These are phyloP conservation scores for Vitis rupestris DNA, from an alignment of 164 flowering plant genomes.

Conservation along the genomic window DNA sequence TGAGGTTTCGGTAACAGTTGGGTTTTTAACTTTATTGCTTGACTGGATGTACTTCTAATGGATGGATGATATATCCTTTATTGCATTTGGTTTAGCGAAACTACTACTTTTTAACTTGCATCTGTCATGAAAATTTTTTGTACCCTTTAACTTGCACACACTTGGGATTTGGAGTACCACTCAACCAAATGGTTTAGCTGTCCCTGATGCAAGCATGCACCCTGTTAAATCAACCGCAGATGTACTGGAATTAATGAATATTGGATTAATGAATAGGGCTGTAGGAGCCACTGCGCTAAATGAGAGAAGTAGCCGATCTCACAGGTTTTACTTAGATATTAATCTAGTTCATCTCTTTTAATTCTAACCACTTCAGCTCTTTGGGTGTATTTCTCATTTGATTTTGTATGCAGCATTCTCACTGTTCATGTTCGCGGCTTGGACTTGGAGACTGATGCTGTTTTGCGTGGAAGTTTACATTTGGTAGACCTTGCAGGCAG, in stretches of 20 bases:
- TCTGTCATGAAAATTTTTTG: too few species aligned
- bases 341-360: neutral
- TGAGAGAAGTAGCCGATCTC: constrained; percentile 97
- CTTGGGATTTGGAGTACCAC: constrained; percentile 53
- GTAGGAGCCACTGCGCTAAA: constrained; percentile 93
- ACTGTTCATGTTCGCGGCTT: constrained; percentile 76
- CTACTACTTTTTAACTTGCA: too few species aligned
- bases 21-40: too few species aligned
- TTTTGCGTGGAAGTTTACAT: constrained; percentile 85
- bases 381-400: neutral
- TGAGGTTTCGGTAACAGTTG: too few species aligned
- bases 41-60: too few species aligned
- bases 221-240: constrained; percentile 55
- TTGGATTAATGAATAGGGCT: constrained; percentile 80
- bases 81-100: too few species aligned
- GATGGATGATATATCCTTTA: too few species aligned
- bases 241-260: constrained; percentile 47
- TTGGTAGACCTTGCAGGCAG: constrained; percentile 98
- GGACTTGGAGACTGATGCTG: constrained; percentile 55
- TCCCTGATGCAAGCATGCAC: constrained; percentile 72
- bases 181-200: constrained; percentile 58
- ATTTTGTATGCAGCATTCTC: constrained; percentile 56
- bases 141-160: constrained; percentile 50
- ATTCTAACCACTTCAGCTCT: neutral
- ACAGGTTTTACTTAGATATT: constrained; percentile 52